A percentile compares a stretch with the other conserved stretches of the same genome.
Evolutionary conservation across 345 rosid species (phyloP).

Genomic region (Aquilaria malaccensis): DNA sequence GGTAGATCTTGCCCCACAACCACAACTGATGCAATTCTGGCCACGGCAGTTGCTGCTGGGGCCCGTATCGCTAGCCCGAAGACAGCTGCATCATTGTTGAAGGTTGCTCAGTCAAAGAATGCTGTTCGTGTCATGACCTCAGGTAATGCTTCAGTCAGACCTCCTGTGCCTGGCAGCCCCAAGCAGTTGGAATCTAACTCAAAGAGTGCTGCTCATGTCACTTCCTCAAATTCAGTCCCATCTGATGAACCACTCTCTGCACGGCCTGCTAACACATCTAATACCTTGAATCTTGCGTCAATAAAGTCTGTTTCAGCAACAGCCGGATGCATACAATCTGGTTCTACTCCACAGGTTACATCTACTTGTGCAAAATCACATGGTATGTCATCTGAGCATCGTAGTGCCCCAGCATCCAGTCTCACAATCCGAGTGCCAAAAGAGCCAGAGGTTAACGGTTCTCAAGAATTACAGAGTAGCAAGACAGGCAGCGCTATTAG

Average conservation of each 20-base stretch:
- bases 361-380: neutral
- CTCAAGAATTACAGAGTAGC: neutral
- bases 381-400: conserved; percentile 20
- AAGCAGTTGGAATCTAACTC: conserved; percentile 28
- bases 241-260: conserved; percentile 24
- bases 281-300: conserved; percentile 18
- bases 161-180: conserved; percentile 30
- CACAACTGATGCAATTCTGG: conserved; percentile 45
- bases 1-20: conserved; percentile 30
- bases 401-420: conserved; percentile 20
- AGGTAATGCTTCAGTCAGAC: conserved; percentile 30
- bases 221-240: conserved; percentile 6
- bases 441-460: conserved; percentile 15
- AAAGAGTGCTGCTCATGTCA: conserved; percentile 4
- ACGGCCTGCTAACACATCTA: conserved; percentile 21
- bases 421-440: conserved; percentile 17
- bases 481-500: neutral
- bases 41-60: conserved; percentile 78
- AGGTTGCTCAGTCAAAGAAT: conserved; percentile 53
- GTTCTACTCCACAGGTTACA: conserved; percentile 11
- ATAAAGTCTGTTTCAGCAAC: conserved; percentile 26
- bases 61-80: conserved; percentile 57
- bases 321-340: conserved; percentile 23
- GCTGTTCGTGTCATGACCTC: conserved; percentile 46
- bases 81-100: conserved; percentile 47